Evolutionary conservation across 108 stramenopile species (phyloP).

Genomic region (Poteriospumella lacustris): DNA sequence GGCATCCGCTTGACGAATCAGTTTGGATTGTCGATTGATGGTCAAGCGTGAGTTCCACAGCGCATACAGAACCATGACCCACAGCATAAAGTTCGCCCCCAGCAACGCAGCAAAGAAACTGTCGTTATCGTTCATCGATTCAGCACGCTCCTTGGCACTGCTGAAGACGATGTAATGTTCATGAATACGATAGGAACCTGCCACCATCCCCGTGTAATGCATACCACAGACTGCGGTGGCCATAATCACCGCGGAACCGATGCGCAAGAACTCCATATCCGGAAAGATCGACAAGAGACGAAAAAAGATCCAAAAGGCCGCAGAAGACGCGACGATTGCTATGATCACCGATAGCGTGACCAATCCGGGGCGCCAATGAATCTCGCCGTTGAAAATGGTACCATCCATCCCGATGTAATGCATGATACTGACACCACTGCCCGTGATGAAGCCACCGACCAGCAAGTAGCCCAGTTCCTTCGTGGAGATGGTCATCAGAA

Average conservation of each 20-base stretch:
- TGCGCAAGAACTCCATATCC: neutral
- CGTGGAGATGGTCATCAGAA: neutral
- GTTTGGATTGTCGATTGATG: too few relatives aligned
- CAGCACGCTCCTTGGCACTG: too few relatives aligned
- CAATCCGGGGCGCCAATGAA: conserved; percentile 8
- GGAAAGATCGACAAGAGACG: conserved; percentile 25
- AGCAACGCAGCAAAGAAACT: too few relatives aligned
- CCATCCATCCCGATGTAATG: conserved; percentile 14
- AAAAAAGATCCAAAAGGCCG: conserved; percentile 24
- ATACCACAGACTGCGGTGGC: conserved; percentile 13
- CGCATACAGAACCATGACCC: too few relatives aligned
- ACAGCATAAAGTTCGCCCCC: too few relatives aligned
- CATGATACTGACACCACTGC: neutral
- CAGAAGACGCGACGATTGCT: neutral
- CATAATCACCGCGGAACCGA: neutral
- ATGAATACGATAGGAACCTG: neutral
- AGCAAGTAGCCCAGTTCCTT: neutral
- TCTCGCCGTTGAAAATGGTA: neutral
- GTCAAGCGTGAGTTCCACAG: too few relatives aligned
- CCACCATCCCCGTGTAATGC: conserved; percentile 21
- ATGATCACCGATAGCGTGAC: conserved; percentile 2
- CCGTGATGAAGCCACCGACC: conserved; percentile 14
- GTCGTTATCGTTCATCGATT: too few relatives aligned
- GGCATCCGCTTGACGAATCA: too few relatives aligned
- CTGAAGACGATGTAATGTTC: too few relatives aligned